phyloP scores from a whole-genome alignment of 2,329 filamentous ascomycete genomes.

The Aureobasidium sp. region DNA sequence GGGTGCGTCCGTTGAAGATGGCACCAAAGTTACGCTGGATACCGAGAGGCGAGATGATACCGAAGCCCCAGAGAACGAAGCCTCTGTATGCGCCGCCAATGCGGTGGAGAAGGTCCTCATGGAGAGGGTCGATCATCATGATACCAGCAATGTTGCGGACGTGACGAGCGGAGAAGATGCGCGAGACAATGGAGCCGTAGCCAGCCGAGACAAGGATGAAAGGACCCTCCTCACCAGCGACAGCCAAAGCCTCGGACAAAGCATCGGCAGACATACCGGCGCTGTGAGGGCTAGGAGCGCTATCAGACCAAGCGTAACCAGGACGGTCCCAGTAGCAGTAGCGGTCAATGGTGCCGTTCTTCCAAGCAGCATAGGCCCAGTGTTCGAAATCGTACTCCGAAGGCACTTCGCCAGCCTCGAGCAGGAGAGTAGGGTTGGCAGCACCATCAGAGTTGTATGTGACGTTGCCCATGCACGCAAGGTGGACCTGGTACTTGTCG shows the following conservation, averaged over 20 bases:
- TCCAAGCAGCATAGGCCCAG: slow-evolving; percentile 79
- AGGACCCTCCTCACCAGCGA: slow-evolving; percentile 84
- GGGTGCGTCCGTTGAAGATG: slow-evolving; percentile 81
- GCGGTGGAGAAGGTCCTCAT: slow-evolving; percentile 83
- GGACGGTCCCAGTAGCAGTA: slow-evolving; percentile 98
- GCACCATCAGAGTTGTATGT: slow-evolving; percentile 62
- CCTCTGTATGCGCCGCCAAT: slow-evolving; percentile 75
- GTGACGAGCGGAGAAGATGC: slow-evolving; percentile 91
- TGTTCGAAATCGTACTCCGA: slow-evolving; percentile 83
- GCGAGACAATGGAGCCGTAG: slow-evolving; percentile 87
- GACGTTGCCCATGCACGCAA: slow-evolving; percentile 83
- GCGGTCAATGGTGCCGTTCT: slow-evolving; percentile 83
- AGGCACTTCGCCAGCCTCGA: slow-evolving; percentile 85
- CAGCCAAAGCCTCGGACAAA: slow-evolving; percentile 85
- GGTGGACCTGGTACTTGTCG: slow-evolving; percentile 86
- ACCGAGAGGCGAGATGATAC: slow-evolving; percentile 88
- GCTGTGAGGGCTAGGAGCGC: slow-evolving; percentile 92
- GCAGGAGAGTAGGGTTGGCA: slow-evolving; percentile 79
- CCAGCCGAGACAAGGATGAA: slow-evolving; percentile 92
- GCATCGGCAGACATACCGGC: slow-evolving; percentile 94
- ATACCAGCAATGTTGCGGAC: slow-evolving; percentile 78
- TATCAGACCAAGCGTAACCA: slow-evolving; percentile 89
- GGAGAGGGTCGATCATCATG: slow-evolving; percentile 87
- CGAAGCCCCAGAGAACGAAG: slow-evolving; percentile 88
- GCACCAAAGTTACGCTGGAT: slow-evolving; percentile 83